A percentile compares a stretch with the other conserved stretches of the same genome.
These are phyloP conservation scores for Tillandsia fasciculata DNA, from an alignment of 176 grass and related monocot genomes.

Conservation along the genomic window DNA sequence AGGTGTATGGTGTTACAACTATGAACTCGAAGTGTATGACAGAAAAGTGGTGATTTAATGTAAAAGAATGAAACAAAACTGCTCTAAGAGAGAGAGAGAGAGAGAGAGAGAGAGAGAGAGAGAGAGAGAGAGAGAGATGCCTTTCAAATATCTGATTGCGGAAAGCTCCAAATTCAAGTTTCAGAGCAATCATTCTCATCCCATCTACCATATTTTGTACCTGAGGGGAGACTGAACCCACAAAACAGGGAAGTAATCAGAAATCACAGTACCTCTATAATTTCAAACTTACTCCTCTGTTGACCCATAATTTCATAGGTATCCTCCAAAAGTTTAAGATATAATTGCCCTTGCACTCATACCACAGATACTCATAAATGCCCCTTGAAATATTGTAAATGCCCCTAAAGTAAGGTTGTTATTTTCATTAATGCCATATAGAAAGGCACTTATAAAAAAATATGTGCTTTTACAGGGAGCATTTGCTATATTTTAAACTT, in stretches of 20 bases:
- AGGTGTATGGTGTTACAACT: background rate
- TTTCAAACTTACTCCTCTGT: too few relatives aligned
- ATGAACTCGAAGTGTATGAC: background rate
- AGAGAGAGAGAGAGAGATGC: conserved; percentile 23
- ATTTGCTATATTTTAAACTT: too few relatives aligned
- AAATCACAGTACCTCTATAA: background rate
- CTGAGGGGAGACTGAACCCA: conserved; percentile 52
- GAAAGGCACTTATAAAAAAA: too few relatives aligned
- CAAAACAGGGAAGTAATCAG: conserved; percentile 21
- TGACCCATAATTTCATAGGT: too few relatives aligned
- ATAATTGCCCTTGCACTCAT: background rate
- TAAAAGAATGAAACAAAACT: background rate
- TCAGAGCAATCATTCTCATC: conserved; percentile 99
- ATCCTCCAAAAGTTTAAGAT: background rate
- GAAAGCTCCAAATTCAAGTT: conserved; percentile 99
- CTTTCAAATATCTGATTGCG: conserved; percentile 98
- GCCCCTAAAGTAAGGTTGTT: too few relatives aligned
- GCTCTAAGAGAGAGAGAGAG: too few relatives aligned
- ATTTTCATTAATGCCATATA: too few relatives aligned
- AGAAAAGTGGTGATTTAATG: background rate
- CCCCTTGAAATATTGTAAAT: too few relatives aligned
- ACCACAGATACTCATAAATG: too few relatives aligned
- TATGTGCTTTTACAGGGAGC: too few relatives aligned
- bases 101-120: too few relatives aligned
- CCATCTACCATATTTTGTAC: conserved; percentile 87